Evolutionary conservation across 2,329 filamentous ascomycete genomes (phyloP), one percentile per base, ranked within the genome.

Genomic region (Curvularia sp.): DNA sequence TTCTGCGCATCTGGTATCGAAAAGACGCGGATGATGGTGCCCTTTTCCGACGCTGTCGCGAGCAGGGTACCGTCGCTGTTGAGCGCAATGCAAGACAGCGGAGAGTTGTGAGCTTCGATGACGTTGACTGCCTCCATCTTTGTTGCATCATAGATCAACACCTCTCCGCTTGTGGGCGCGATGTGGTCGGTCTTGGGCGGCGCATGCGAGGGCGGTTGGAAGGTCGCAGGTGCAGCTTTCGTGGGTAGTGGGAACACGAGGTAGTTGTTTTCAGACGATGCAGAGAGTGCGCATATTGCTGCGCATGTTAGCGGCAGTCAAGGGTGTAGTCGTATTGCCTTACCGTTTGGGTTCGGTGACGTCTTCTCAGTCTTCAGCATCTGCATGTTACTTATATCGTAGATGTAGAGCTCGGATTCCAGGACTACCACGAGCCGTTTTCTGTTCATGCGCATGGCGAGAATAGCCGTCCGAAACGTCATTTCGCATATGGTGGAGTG

Each of bases 341-440:
- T 85, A 84, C 87, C 87, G 63, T 88, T 88, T 0, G 93, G 92
- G 71, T 99, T 99, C 6, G 95, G 92, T 3, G 94, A 97, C 5
- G 94, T 98, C 58, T 93, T 88, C 64, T 98, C 96, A 5, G 92
- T 96, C 77, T 93, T 90, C 41, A 98, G 84, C 58, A 98, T 86
- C 71, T 91, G 94, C 94, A 99, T 98, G 75, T 97, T 98, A 79
- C 93, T 93, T 66, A 99, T 98, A 77, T 99, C 95, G 81, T 99
- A 99, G 49, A 99, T 85, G 79, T 98, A 99, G 62, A 98, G 96
- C 75, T 97, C 91, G 70, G 97, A 93, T 76, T 99, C 95, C 56
- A 98, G 85, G 13, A 98, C 89, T 31, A 99, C 93, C 12, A 95
- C 92, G 26, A 99, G 85, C 38, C 95, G 89, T 78, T 97, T 98